Evolutionary conservation across 2,329 filamentous ascomycete genomes (phyloP), one percentile per base, ranked within the genome.

Genomic region (Penicillium psychrosexuale): DNA sequence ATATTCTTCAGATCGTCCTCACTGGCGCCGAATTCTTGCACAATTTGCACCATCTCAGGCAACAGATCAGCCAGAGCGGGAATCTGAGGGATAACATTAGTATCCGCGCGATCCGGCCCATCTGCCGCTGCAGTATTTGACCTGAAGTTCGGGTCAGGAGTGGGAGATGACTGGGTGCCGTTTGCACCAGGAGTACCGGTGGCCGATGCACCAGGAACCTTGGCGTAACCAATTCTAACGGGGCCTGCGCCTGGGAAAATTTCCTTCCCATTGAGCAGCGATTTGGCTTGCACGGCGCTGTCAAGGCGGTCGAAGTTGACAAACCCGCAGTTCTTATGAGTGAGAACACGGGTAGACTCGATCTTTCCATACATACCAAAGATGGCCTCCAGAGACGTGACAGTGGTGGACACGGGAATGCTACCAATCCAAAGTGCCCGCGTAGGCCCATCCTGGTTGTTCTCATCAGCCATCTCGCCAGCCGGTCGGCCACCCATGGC

Each of bases 291-390:
- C 37, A 97, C 87, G 53, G 94, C 94, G 70, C 91, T 96, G 61
- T 97, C 92, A 30, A 94, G 77, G 56, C 85, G 87, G 74, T 97
- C 91, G 68, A 96, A 99, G 74, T 99, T 99, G 70, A 99, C 93
- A 66, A 99, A 99, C 3, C 93, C 94, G 71, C 94, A 99, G 75
- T 96, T 97, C 81, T 99, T 99, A 79, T 99, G 91, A 0, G 94
- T 97, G 58, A 99, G 80, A 5, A 99, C 94, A 61, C 94, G 84
- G 28, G 91, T 93, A 3, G 93, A 97, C 62, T 94, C 82, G 60
- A 99, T 96, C 3, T 88, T 83, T 9, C 94, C 94, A 63, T 94
- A 96, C n/a, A 87, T 83, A 72, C 90, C 90, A 78, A 99, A 99
- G 77, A 97, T 96, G 61, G 95, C 91, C 54, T 91, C 91, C 57